Evolutionary conservation across 1,284 basidiomycete genomes (phyloP).

Genomic region (Boletus nobilissimus): DNA sequence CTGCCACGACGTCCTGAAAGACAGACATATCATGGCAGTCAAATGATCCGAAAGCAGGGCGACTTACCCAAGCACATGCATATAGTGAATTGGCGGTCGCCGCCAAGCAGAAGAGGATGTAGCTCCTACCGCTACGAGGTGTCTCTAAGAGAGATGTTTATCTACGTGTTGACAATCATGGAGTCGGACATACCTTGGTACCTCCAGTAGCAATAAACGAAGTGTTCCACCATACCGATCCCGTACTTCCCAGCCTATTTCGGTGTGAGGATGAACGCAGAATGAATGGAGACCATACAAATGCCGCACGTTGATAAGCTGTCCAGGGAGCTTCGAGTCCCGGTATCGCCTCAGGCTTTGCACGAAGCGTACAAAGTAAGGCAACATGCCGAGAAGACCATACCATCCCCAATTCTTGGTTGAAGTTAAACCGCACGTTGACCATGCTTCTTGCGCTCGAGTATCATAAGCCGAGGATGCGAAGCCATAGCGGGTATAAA

Average conservation of each 20-base stretch:
- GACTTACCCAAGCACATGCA: slow-evolving; percentile 79
- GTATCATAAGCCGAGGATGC: slow-evolving; percentile 21
- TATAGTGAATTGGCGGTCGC: slow-evolving; percentile 76
- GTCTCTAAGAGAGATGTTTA: slow-evolving; percentile 17
- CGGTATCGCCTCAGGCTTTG: slow-evolving; percentile 89
- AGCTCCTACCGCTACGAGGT: slow-evolving; percentile 57
- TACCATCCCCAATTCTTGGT: slow-evolving; percentile 64
- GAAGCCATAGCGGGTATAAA: slow-evolving; percentile 56
- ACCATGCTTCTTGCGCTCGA: slow-evolving; percentile 32
- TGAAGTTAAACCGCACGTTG: slow-evolving; percentile 25
- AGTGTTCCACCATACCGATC: slow-evolving; percentile 69
- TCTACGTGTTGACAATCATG: background rate
- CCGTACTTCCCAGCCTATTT: slow-evolving; percentile 83
- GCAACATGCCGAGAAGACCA: slow-evolving; percentile 66
- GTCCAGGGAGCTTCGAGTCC: slow-evolving; percentile 79
- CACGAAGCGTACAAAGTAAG: slow-evolving; percentile 78
- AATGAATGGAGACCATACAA: background rate
- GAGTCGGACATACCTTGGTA: slow-evolving; percentile 42
- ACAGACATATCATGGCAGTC: slow-evolving; percentile 3
- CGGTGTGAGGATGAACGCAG: slow-evolving; percentile 14
- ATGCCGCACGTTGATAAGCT: slow-evolving; percentile 83
- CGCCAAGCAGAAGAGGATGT: slow-evolving; percentile 73
- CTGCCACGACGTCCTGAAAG: slow-evolving; percentile 77
- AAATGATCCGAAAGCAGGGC: background rate
- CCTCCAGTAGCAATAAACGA: slow-evolving; percentile 81